Base-by-base conservation (phyloP, 345 rosid genomes). In the Eucalyptus camaldulensis region DNA sequence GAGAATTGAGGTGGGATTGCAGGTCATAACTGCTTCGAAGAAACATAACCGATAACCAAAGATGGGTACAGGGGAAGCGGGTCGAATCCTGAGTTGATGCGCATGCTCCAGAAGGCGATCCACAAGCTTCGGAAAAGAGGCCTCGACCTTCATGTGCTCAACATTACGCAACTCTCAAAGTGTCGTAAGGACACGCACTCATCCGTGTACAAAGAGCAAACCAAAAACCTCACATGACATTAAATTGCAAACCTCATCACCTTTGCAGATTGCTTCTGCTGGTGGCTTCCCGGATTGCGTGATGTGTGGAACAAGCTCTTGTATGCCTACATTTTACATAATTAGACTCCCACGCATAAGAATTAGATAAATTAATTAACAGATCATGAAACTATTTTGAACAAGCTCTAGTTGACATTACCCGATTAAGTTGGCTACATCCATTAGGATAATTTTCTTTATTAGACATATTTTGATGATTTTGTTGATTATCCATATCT, bases 231-330 rank as follows among this genome's bases (percentile, higher is more conserved):
- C 80, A 94, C 92, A 2, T 91, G 94, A 86, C 90, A 91, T 22
- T 94, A 96, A 87, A 47, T 88, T 44, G 65, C 92, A 15, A 92
- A 95, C 87, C 96, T 98, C 27, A 89, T 85, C 60, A 94, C 94
- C 65, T 95, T 94, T 51, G 94, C 99, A 31, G 98, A 97, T 91
- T 97, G 99, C 88, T 95, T 93, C 86, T 99, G 95, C 88, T 95
- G 99, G 98, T 96, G 96, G 86, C 97, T 97, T 43, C 99, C 99
- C 15, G 98, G 99, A 49, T 95, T 95, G 17, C 96, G 97, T n/a
- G 99, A 97, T 91, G 96, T 95, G 16, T 97, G 99, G 99, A 97
- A 97, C 83, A 94, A 94, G 89, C 94, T 97, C 33, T 95, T 97
- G 88, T 96, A 93, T 90, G 93, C 98, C 43, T 92, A 93, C 50